Percentiles rank a stretch among this genome's conserved stretches.
Conservation (phyloP, 345 rosid genomes). For the Gossypium sturtianum region DNA sequence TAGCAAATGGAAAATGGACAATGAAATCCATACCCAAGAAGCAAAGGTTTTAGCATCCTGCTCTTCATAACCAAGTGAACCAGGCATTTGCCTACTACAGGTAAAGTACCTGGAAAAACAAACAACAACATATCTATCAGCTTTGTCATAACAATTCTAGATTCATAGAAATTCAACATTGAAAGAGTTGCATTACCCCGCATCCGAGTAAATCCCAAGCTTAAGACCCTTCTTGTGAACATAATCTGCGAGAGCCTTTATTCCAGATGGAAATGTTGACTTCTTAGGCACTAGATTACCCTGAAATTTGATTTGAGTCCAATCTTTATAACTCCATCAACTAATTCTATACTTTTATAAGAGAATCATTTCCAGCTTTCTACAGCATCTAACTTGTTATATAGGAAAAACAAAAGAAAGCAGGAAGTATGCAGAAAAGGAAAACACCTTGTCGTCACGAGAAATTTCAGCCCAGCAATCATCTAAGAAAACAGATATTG, state of each 20-base stretch:
- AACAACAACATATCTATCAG: neutral
- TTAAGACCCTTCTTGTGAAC: constrained; percentile 81
- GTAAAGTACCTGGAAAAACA: constrained; percentile 54
- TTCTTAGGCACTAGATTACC: constrained; percentile 57
- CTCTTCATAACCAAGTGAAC: constrained; percentile 85
- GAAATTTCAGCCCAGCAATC: constrained; percentile 95
- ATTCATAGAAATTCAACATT: neutral
- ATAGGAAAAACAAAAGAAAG: neutral
- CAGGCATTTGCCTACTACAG: constrained; percentile 87
- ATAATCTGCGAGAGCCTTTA: constrained; percentile 74
- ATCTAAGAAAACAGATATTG: constrained; percentile 38
- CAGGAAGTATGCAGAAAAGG: neutral
- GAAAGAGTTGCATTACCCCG: constrained; percentile 45
- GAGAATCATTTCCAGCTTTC: neutral
- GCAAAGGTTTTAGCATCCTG: constrained; percentile 91
- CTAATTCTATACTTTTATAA: neutral
- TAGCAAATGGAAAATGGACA: neutral
- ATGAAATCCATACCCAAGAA: constrained; percentile 53
- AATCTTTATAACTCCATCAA: neutral
- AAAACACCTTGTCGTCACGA: constrained; percentile 61
- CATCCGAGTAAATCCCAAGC: constrained; percentile 86
- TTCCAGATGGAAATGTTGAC: constrained; percentile 77
- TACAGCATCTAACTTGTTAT: neutral
- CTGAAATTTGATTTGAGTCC: constrained; percentile 31
- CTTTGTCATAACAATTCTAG: neutral